phyloP scores from a whole-genome alignment of 805 yeast genomes.

The Monosporozyma servazzii region DNA sequence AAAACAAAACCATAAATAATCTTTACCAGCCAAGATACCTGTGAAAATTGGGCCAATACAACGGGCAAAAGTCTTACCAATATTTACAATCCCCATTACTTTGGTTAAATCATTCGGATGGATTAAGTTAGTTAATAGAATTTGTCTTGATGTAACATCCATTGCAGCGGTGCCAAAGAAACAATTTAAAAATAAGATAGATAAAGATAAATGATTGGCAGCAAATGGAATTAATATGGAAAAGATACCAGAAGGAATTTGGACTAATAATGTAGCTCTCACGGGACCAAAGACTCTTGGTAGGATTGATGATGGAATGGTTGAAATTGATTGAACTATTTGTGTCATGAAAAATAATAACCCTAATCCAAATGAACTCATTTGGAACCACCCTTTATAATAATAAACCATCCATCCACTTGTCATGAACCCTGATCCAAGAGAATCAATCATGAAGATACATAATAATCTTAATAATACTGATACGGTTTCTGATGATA shows the following conservation, averaged over 20 bases:
- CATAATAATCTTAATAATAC: conserved; percentile 41
- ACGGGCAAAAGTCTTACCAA: conserved; percentile 77
- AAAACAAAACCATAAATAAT: conserved; percentile 41
- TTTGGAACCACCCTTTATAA: conserved; percentile 47
- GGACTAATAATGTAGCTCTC: conserved; percentile 61
- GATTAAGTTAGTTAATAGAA: conserved; percentile 61
- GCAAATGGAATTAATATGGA: conserved; percentile 45
- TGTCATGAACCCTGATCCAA: conserved; percentile 85
- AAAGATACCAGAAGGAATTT: conserved; percentile 67
- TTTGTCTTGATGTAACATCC: conserved; percentile 91
- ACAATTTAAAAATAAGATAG: conserved; percentile 43
- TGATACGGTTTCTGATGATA: conserved; percentile 36
- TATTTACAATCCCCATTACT: conserved; percentile 79
- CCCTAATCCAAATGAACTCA: conserved; percentile 55
- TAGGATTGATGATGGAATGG: conserved; percentile 66
- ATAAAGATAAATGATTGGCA: conserved; percentile 30
- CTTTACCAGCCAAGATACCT: conserved; percentile 56
- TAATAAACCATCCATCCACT: conserved; percentile 83
- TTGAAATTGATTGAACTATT: conserved; percentile 54
- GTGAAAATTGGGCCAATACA: conserved; percentile 75
- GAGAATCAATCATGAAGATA: conserved; percentile 74
- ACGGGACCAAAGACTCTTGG: conserved; percentile 70
- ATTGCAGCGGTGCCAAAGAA: conserved; percentile 62
- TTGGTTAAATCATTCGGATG: conserved; percentile 55
- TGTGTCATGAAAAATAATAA: conserved; percentile 56